Base-by-base conservation (phyloP, 2,329 filamentous ascomycete species). In the Aspergillus ochraceus region DNA sequence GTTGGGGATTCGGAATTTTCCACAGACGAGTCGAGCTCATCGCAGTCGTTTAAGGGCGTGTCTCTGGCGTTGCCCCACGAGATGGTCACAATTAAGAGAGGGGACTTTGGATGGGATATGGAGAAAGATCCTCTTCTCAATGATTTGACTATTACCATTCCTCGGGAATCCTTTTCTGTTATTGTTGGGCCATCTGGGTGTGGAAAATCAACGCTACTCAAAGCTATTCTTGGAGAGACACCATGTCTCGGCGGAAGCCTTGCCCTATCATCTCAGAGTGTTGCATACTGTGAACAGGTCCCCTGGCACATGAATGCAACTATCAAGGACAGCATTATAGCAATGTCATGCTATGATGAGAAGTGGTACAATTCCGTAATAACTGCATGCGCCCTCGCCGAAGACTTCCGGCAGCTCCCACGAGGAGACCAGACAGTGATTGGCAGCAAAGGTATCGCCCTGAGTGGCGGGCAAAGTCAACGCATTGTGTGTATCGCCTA, bases 381-480 rank as follows among this genome's bases (percentile, higher is more conserved):
- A 29, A 66, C 65, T 17, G 73, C 75, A 24, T 79, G 76, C 62
- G 71, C 72, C 42, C 58, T 80, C 42, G 68, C 71, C 11, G 68
- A 74, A 49, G 79, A 81, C 64, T 68, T 81, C 24, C 64, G 67
- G 39, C 73, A 76, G 42, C 66, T 81, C 29, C 74, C 77, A 26
- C 64, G 69, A 6, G 76, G 78, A 0, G 78, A 79, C 56, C 72
- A 77, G 51, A 83, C 81, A 17, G 66, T 79, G 30, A 79, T 83
- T 58, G 82, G 82, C 17, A 83, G 79, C 65, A 80, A 81, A 63
- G 82, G 82, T 36, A 76, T 81, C 57, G 75, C 79, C 24, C 74
- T 84, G 36, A 84, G 81, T 67, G 81, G 81, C 30, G 82, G 82
- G 4, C 82, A 84, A 62, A 82, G 78, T 60, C 81, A 83, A 61